phyloP scores from a whole-genome alignment of 2,329 filamentous ascomycete genomes.

The Botrytis fabae region DNA sequence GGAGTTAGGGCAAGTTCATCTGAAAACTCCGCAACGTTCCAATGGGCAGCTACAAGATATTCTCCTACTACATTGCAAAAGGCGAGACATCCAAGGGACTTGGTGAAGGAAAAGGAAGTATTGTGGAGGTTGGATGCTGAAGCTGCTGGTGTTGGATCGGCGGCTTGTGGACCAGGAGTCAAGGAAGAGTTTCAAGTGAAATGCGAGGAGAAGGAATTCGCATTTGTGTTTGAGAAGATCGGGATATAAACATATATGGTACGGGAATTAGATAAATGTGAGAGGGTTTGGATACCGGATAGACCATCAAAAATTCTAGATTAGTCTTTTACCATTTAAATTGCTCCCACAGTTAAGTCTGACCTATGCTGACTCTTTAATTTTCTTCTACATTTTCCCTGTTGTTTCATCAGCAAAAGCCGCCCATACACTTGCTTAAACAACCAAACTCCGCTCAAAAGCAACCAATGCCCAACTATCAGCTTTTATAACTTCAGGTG shows the following conservation, averaged over 20 bases:
- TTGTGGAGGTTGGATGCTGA: slow-evolving; percentile 45
- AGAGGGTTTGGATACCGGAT: background rate
- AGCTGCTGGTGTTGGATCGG: slow-evolving; percentile 52
- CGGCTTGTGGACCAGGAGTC: slow-evolving; percentile 45
- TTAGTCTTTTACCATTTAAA: background rate
- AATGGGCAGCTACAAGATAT: slow-evolving; percentile 52
- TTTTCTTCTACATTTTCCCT: background rate
- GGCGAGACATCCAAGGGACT: slow-evolving; percentile 63
- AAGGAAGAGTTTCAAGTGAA: slow-evolving; percentile 23
- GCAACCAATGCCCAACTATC: background rate
- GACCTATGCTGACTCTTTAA: too few relatives aligned
- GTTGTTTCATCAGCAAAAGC: background rate
- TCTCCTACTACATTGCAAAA: slow-evolving; percentile 52
- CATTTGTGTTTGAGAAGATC: slow-evolving; percentile 22
- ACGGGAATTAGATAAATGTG: too few relatives aligned
- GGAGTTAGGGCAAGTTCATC: slow-evolving; percentile 14
- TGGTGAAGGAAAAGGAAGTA: slow-evolving; percentile 50
- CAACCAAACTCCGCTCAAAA: background rate
- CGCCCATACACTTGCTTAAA: background rate
- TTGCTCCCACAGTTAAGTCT: background rate
- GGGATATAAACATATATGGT: background rate
- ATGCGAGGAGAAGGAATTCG: slow-evolving; percentile 23
- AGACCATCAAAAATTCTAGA: background rate
- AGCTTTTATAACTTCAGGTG: background rate
- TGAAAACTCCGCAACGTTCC: slow-evolving; percentile 37